These are phyloP conservation scores for Amauroascus niger DNA, from an alignment of 2,329 filamentous ascomycete species.

Conservation along the genomic window DNA sequence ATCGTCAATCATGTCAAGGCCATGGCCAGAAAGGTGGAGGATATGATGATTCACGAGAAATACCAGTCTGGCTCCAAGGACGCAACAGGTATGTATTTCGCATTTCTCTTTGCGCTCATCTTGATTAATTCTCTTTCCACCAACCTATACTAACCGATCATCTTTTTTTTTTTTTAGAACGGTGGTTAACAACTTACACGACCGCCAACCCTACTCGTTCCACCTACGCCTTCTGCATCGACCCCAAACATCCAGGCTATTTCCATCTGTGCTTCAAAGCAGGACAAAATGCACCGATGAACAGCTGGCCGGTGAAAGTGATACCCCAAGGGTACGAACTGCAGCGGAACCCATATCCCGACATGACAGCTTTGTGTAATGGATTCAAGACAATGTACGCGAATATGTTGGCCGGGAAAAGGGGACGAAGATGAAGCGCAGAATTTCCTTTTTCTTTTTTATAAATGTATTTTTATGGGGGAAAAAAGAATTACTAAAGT, in stretches of 20 bases:
- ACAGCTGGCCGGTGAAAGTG: constrained; percentile 77
- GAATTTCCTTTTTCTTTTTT: not conserved
- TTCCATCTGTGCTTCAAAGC: constrained; percentile 97
- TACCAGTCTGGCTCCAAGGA: constrained; percentile 72
- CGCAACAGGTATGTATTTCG: constrained; percentile 67
- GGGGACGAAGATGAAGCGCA: constrained; percentile 9
- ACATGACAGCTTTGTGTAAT: constrained; percentile 92
- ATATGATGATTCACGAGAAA: constrained; percentile 90
- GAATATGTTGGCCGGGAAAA: constrained; percentile 45
- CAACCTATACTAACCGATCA: not conserved
- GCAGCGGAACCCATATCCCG: constrained; percentile 77
- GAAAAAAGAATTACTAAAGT: not conserved
- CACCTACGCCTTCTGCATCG: constrained; percentile 91
- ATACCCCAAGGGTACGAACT: constrained; percentile 91
- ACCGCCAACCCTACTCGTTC: constrained; percentile 90
- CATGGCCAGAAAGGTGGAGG: constrained; percentile 95
- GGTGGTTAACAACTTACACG: constrained; percentile 93
- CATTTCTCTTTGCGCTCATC: constrained; percentile 2
- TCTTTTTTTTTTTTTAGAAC: constrained; percentile 55
- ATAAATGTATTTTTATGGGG: constrained; percentile 8
- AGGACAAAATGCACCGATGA: constrained; percentile 60
- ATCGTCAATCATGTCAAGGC: constrained; percentile 96
- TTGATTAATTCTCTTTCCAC: not conserved
- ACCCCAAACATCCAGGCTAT: constrained; percentile 83
- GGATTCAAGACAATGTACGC: constrained; percentile 84